Percentiles rank a stretch among this genome's conserved stretches.
phyloP scores from a whole-genome alignment of 139 green algal species.

The Asterochloris sp. region DNA sequence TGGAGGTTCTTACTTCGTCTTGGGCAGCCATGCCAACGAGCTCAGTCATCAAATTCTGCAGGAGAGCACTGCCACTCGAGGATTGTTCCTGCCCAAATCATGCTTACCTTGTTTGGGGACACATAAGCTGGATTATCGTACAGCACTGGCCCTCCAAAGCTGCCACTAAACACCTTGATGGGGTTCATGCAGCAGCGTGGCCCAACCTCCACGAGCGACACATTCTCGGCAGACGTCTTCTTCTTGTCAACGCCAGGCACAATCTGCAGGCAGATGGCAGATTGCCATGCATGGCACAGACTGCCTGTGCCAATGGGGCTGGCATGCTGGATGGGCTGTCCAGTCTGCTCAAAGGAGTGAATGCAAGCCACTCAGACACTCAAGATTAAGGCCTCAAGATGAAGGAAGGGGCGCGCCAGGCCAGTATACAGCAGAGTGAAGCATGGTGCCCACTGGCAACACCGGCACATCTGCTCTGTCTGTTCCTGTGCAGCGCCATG shows the following conservation, averaged over 20 bases:
- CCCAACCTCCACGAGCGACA: slow-evolving; percentile 67
- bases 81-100: background rate
- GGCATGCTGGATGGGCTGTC: too few species aligned
- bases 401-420: too few species aligned
- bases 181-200: slow-evolving; percentile 88
- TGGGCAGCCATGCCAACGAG: background rate
- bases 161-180: slow-evolving; percentile 90
- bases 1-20: background rate
- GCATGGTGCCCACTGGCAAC: background rate
- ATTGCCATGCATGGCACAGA: background rate
- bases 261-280: slow-evolving; percentile 40
- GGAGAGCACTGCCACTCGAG: background rate
- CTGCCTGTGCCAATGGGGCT: too few species aligned
- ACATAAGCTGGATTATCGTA: slow-evolving; percentile 93
- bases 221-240: slow-evolving; percentile 45
- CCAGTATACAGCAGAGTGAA: too few species aligned
- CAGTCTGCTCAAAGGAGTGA: too few species aligned
- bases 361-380: too few species aligned
- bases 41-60: background rate
- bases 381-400: too few species aligned
- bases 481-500: background rate
- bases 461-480: background rate
- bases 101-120: slow-evolving; percentile 79
- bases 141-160: slow-evolving; percentile 82
- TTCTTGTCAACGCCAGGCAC: slow-evolving; percentile 73